phyloP scores from a whole-genome alignment of 176 grass and related monocot genomes.

The Eleusine coracana region DNA sequence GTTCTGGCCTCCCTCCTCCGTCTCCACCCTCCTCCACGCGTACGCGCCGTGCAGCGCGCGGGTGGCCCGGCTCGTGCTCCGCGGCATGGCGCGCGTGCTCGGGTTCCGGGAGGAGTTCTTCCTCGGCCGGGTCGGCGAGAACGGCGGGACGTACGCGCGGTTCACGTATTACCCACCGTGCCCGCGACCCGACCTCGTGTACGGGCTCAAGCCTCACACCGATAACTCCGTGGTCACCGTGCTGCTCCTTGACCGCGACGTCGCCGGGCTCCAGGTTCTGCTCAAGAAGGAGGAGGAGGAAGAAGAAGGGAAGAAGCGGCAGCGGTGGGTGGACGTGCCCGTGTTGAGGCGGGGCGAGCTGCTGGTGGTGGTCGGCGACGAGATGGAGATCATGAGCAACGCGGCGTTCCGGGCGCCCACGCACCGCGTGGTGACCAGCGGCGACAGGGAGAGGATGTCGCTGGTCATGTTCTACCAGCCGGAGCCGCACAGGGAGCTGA shows the following conservation, averaged over 20 bases:
- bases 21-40: conserved; percentile 44
- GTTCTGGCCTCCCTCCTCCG: conserved; percentile 50
- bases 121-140: conserved; percentile 40
- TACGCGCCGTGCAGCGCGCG: conserved; percentile 32
- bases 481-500: conserved; percentile 36
- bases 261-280: conserved; percentile 55
- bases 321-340: conserved; percentile 48
- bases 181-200: conserved; percentile 57
- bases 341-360: conserved; percentile 33
- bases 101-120: conserved; percentile 45
- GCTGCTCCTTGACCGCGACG: conserved; percentile 53
- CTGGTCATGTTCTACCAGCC: conserved; percentile 50
- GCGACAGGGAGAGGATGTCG: conserved; percentile 42
- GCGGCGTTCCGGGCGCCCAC: conserved; percentile 40
- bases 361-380: conserved; percentile 53
- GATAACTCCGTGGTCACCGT: conserved; percentile 65
- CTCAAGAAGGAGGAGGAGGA: not conserved
- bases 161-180: conserved; percentile 67
- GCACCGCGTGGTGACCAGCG: conserved; percentile 42
- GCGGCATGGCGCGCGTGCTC: conserved; percentile 40
- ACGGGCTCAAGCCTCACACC: conserved; percentile 70
- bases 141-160: not conserved
- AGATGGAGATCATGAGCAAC: conserved; percentile 64
- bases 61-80: conserved; percentile 32
- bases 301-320: too few relatives aligned